Conservation (phyloP, 768 basidiomycete species). For the Collybia sordida region DNA sequence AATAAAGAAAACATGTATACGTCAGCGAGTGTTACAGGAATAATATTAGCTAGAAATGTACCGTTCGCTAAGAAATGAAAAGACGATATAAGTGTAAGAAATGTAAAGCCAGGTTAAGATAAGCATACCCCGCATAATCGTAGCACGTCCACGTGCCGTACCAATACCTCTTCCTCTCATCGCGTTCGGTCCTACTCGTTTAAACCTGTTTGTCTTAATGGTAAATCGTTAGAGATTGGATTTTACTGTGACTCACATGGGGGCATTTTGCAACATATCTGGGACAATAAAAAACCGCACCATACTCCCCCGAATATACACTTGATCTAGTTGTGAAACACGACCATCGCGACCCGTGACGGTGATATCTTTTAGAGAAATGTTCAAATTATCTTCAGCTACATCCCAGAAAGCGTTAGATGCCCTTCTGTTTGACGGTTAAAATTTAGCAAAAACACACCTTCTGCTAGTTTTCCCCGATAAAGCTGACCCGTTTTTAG, state of each 20-base stretch:
- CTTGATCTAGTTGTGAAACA: constrained; percentile 97
- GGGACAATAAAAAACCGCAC: constrained; percentile 98
- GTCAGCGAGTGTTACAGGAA: neutral
- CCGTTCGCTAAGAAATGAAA: constrained; percentile 65
- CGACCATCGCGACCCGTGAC: constrained; percentile 98
- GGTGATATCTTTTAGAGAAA: constrained; percentile 94
- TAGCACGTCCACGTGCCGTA: constrained; percentile 97
- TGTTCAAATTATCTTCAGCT: constrained; percentile 99
- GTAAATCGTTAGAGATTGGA: constrained; percentile 1
- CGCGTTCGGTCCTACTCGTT: constrained; percentile 95
- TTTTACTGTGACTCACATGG: constrained; percentile 68
- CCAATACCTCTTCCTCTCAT: constrained; percentile 99
- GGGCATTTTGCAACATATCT: constrained; percentile 98
- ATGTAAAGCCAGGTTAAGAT: constrained; percentile 6
- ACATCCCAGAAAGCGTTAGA: constrained; percentile 12
- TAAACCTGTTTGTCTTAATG: constrained; percentile 72
- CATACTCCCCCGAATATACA: constrained; percentile 98
- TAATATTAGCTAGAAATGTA: constrained; percentile 24
- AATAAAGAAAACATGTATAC: neutral
- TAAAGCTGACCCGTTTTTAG: constrained; percentile 97
- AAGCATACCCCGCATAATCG: constrained; percentile 91
- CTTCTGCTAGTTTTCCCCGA: constrained; percentile 95
- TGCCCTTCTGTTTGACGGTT: no score
- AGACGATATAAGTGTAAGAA: constrained; percentile 11
- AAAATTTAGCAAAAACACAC: constrained; percentile 41